Evolutionary conservation across 78 protist genomes (phyloP), one percentile per base, ranked within the genome.

Genomic region (Dictyostelium intermedium): DNA sequence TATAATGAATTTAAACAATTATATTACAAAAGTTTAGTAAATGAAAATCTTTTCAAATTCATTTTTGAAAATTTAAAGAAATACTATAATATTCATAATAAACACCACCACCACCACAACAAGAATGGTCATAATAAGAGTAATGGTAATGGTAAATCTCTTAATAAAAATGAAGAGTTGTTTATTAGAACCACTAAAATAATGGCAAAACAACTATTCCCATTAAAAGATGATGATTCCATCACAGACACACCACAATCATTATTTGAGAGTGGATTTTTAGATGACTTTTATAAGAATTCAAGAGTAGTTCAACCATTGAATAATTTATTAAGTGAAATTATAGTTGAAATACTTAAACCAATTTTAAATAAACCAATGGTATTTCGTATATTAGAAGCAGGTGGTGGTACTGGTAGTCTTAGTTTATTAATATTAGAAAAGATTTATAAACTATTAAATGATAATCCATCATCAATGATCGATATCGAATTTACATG

Each of bases 401-500:
- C 47, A 20, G 83, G 83, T 7, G 61, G 83, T n/a, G 83, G 83
- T 41, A 25, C 27, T 20, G 83, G 83, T 41, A 16, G 27, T 18
- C 34, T 77, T 18, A 41, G 56, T 37, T 18, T 27, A 18, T 41
- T 41, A 13, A 32, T 73, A 25, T 37, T 73, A 14, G 81, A 73
- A 37, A 35, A 30, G 11, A 20, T 73, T 20, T 25, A 32, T 14
- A 73, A 34, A 35, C 27, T 73, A 37, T 73, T 73, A 73, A 73
- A 73, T 20, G 30, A 73, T 0, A 73, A 32, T 73, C 50, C 39
- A 13, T 3, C 39, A 35, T 73, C 81, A 20, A 20, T 20, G 1
- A 77, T 77, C 11, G n/a, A 77, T 32, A 77, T 77, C 0, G 83
- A 77, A 43, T 77, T n/a, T 77, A 77, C 83, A 16, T 77, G 23